Percentiles rank a stretch among this genome's conserved stretches.
Conservation (phyloP, 2,329 filamentous ascomycete species). For the Madurella mycetomatis region DNA sequence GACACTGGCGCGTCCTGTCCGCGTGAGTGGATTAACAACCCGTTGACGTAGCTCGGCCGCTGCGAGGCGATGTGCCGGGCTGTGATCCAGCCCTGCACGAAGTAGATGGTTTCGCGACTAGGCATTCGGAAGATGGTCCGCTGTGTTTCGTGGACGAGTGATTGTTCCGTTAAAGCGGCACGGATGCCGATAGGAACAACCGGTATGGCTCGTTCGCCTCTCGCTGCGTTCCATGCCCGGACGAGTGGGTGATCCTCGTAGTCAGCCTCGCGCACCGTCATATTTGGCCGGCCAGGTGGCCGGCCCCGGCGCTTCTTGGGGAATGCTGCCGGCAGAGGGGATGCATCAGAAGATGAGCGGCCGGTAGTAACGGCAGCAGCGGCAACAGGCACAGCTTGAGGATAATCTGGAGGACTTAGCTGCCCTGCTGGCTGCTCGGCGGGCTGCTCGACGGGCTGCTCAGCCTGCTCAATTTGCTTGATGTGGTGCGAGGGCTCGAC, state of each 20-base stretch:
- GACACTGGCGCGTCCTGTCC: constrained; percentile 22
- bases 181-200: constrained; percentile 23
- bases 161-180: constrained; percentile 22
- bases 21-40: constrained; percentile 28
- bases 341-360: not conserved
- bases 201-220: constrained; percentile 17
- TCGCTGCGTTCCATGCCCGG: constrained; percentile 25
- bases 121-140: constrained; percentile 23
- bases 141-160: constrained; percentile 26
- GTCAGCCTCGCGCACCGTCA: constrained; percentile 25
- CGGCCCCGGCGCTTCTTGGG: constrained; percentile 27
- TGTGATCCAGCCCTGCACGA: constrained; percentile 29
- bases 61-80: constrained; percentile 27
- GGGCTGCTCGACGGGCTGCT: not conserved
- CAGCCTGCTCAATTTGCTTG: not conserved
- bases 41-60: constrained; percentile 29
- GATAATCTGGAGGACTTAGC: not conserved
- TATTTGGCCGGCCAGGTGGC: constrained; percentile 27
- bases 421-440: no score
- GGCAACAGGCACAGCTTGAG: not conserved
- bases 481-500: not conserved
- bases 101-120: constrained; percentile 26
- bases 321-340: constrained; percentile 19
- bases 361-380: not conserved
- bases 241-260: constrained; percentile 25